phyloP scores from a whole-genome alignment of 345 rosid species.

The Fremontodendron californicum region DNA sequence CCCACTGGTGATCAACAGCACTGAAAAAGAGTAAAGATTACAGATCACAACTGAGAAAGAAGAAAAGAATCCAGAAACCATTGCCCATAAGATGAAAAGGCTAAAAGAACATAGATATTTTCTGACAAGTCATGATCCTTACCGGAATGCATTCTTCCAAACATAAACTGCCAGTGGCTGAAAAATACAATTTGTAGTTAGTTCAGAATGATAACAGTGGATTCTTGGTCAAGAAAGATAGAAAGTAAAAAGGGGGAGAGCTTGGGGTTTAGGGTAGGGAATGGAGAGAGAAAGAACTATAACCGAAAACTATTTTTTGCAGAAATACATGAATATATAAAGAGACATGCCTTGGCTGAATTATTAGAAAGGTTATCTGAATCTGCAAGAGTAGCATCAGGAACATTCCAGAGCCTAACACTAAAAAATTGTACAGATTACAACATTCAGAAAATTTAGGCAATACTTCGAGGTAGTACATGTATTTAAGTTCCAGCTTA shows the following conservation, averaged over 20 bases:
- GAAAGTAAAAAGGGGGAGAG: constrained; percentile 4
- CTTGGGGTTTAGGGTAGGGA: background rate
- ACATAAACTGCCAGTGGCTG: constrained; percentile 72
- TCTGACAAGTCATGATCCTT: constrained; percentile 16
- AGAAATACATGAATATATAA: background rate
- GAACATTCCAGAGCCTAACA: constrained; percentile 95
- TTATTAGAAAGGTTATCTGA: constrained; percentile 40
- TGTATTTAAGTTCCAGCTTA: background rate
- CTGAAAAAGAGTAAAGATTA: constrained; percentile 29
- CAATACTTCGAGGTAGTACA: background rate
- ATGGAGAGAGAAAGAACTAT: background rate
- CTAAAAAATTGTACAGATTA: constrained; percentile 34
- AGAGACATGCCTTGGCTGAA: constrained; percentile 44
- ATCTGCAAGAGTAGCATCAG: constrained; percentile 56
- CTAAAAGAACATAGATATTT: constrained; percentile 2
- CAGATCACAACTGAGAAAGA: background rate
- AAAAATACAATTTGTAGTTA: constrained; percentile 21
- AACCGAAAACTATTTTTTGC: background rate
- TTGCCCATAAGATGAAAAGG: background rate
- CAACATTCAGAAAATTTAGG: background rate
- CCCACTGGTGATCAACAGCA: constrained; percentile 96
- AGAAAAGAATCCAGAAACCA: background rate
- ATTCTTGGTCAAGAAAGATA: background rate
- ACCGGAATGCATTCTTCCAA: constrained; percentile 89
- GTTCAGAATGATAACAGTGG: background rate